phyloP scores from a whole-genome alignment of 2,329 filamentous ascomycete species.

The Kalmusia sp. region DNA sequence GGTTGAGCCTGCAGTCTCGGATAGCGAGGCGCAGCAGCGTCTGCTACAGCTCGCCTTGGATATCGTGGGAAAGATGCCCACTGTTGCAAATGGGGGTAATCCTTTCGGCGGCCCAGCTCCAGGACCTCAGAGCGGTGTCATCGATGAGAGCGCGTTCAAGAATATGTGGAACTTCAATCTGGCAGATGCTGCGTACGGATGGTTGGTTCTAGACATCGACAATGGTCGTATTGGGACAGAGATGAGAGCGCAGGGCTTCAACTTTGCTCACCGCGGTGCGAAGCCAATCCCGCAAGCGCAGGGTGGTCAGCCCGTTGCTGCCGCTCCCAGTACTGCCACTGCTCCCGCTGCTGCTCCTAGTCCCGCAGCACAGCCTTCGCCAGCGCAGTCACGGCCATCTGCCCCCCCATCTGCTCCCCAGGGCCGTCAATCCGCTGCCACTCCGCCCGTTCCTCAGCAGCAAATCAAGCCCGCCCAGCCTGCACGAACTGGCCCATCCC shows the following conservation, averaged over 20 bases:
- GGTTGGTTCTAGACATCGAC: slow-evolving; percentile 92
- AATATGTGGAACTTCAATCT: slow-evolving; percentile 99
- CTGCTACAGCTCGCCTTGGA: slow-evolving; percentile 89
- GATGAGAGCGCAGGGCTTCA: slow-evolving; percentile 98
- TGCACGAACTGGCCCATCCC: slow-evolving; percentile 49
- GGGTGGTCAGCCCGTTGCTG: slow-evolving; percentile 45
- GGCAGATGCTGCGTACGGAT: slow-evolving; percentile 96
- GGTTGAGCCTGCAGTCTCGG: slow-evolving; percentile 90
- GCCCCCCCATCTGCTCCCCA: slow-evolving; percentile 41
- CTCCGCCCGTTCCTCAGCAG: slow-evolving; percentile 43
- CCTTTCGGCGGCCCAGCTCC: slow-evolving; percentile 89
- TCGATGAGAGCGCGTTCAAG: slow-evolving; percentile 99
- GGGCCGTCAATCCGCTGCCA: slow-evolving; percentile 37
- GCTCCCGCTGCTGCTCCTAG: slow-evolving; percentile 50
- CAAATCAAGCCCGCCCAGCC: slow-evolving; percentile 48
- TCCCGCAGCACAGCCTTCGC: slow-evolving; percentile 47
- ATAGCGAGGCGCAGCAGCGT: slow-evolving; percentile 93
- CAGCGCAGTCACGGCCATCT: slow-evolving; percentile 38
- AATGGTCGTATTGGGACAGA: slow-evolving; percentile 96
- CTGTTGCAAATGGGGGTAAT: slow-evolving; percentile 91
- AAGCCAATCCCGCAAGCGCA: slow-evolving; percentile 62
- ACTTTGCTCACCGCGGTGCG: slow-evolving; percentile 92
- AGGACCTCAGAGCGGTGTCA: slow-evolving; percentile 79
- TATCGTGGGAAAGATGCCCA: slow-evolving; percentile 98
- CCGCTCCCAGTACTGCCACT: slow-evolving; percentile 40